phyloP scores from a whole-genome alignment of 371 early-diverging fungal genomes.

The Mucor saturninus region DNA sequence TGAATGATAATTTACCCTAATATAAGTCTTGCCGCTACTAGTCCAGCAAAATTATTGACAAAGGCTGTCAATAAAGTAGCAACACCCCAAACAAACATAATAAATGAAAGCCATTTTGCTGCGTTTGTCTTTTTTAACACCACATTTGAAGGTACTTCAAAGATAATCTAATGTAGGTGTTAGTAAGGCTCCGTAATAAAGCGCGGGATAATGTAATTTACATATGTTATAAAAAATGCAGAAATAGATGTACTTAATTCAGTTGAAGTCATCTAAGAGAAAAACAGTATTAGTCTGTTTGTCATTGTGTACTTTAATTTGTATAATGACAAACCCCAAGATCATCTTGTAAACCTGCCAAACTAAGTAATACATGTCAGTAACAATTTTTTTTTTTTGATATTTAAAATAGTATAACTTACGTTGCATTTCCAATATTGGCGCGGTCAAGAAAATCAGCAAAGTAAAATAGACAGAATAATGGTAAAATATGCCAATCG shows the following conservation, averaged over 20 bases:
- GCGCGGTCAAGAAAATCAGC: conserved; percentile 43
- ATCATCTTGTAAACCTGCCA: conserved; percentile 33
- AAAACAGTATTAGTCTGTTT: conserved; percentile 33
- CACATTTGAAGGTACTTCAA: conserved; percentile 51
- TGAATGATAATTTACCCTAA: conserved; percentile 34
- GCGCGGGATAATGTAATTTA: conserved; percentile 9
- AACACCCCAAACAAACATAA: conserved; percentile 53
- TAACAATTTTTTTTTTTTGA: neutral
- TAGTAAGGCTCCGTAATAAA: neutral
- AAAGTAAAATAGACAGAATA: conserved; percentile 51
- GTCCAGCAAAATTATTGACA: conserved; percentile 26
- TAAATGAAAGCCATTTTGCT: conserved; percentile 45
- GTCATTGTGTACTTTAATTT: neutral
- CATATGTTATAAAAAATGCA: conserved; percentile 42
- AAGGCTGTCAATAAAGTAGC: conserved; percentile 37
- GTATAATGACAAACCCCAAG: conserved; percentile 13
- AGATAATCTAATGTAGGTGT: conserved; percentile 35
- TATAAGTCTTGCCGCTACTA: conserved; percentile 28
- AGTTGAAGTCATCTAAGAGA: conserved; percentile 29
- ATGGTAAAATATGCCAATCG: conserved; percentile 45
- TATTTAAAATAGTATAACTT: neutral
- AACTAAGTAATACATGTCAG: conserved; percentile 9
- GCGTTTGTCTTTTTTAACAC: conserved; percentile 42
- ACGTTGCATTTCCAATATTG: conserved; percentile 49
- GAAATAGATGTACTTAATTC: conserved; percentile 35